A percentile compares a stretch with the other conserved stretches of the same genome.
Evolutionary conservation across 192 early-diverging fungal species (phyloP).

Genomic region (Backusella liffmaniae): DNA sequence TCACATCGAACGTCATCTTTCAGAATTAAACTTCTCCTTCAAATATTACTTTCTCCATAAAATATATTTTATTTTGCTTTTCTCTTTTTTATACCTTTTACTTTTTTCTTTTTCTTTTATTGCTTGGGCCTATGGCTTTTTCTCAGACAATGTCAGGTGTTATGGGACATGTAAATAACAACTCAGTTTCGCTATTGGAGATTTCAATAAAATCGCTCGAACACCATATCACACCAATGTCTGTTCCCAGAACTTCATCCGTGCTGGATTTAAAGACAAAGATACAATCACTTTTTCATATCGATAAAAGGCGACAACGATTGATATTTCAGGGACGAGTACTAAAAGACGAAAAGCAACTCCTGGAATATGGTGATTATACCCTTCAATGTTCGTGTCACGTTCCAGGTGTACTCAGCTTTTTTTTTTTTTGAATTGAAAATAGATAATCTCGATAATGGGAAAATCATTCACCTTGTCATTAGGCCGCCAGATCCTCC

Average conservation of each 20-base stretch:
- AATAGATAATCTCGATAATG: constrained; percentile 1
- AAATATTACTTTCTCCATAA: background rate
- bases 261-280: background rate
- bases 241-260: background rate
- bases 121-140: background rate
- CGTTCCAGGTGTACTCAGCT: background rate
- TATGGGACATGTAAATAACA: background rate
- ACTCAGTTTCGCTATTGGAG: background rate
- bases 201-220: background rate
- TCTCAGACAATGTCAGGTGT: constrained; percentile 4
- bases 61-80: background rate
- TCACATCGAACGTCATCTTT: constrained; percentile 2
- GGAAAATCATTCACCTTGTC: background rate
- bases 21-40: constrained; percentile 1
- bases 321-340: constrained; percentile 6
- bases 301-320: constrained; percentile 1
- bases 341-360: background rate
- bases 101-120: background rate
- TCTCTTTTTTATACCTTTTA: background rate
- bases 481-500: background rate
- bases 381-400: background rate
- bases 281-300: background rate
- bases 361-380: background rate
- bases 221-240: background rate
- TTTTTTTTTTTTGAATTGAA: background rate